Evolutionary conservation across 352 stramenopile genomes (phyloP), one percentile per base, ranked within the genome.

Genomic region (Globisporangium heterothallicum): DNA sequence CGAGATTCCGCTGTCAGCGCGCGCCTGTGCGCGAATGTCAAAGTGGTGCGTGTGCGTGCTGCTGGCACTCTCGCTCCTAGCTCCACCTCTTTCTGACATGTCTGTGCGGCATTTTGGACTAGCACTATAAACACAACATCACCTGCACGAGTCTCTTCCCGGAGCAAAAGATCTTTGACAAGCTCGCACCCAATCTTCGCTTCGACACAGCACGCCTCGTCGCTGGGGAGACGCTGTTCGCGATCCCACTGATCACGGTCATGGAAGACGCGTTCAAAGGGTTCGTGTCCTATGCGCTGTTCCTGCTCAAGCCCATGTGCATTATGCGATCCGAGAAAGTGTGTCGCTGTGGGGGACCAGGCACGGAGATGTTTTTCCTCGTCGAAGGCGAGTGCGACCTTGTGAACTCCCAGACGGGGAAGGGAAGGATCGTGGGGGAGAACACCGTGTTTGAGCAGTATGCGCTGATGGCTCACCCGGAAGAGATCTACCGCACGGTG

Each of bases 181-280:
- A 87, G 40, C 76, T 94, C 64, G 74, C 70, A 40, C 83, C 83
- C 16, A 92, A 70, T 59, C 52, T 94, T 18, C 80, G 83, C 42
- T 94, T 91, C 52, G 83, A 94, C 49, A 64, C 87, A 29, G 83
- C 80, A 10, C 80, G 80, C 0, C 50, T 92, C n/a, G 83, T 94
- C 10, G 79, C 83, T 0, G 73, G 72, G 9, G 80, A 91, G 40
- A 86, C 69, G 32, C 68, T 94, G 22, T 87, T 92, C 44, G 68
- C 74, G 13, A 94, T 94, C 56, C 75, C 78, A 22, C 63, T 94
- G 41, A 87, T 94, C 42, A 91, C 83, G 1, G 74, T 88, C 10
- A 92, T 94, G 80, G 83, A 94, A 29, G 82, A 90, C 45, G 69
- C 74, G n/a, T 92, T 92, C 52, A 94, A 94, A 49, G 83, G 83